Conservation (phyloP, 805 yeast genomes). For the Wickerhamiella siamensis region DNA sequence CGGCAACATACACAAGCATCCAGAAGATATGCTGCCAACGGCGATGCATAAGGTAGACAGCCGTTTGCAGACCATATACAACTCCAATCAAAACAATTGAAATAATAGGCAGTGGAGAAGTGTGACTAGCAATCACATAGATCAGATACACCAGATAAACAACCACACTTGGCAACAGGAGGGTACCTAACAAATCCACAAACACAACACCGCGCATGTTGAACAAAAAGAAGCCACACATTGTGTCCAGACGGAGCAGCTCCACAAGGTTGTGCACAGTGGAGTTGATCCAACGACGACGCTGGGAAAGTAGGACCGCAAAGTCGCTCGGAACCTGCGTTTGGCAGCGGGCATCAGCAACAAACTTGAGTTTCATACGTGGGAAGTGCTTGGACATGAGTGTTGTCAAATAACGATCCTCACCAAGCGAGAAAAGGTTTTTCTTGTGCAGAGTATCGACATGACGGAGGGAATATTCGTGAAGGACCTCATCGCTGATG, state of each 20-base stretch:
- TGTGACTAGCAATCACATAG: conserved; percentile 34
- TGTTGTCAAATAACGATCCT: conserved; percentile 44
- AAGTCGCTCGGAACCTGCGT: conserved; percentile 49
- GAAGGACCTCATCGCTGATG: conserved; percentile 46
- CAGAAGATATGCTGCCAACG: conserved; percentile 37
- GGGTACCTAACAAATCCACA: conserved; percentile 43
- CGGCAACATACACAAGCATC: conserved; percentile 42
- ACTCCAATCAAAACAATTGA: conserved; percentile 43
- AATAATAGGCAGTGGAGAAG: conserved; percentile 37
- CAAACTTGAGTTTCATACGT: conserved; percentile 38
- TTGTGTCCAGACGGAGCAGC: conserved; percentile 38
- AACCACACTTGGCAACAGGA: conserved; percentile 46
- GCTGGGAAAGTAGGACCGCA: conserved; percentile 82
- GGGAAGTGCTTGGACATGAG: conserved; percentile 46
- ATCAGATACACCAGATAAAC: conserved; percentile 39
- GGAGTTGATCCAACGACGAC: conserved; percentile 69
- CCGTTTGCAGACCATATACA: conserved; percentile 46
- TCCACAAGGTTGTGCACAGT: conserved; percentile 50
- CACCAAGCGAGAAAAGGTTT: conserved; percentile 47
- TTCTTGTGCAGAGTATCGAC: conserved; percentile 46
- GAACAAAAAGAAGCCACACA: conserved; percentile 49
- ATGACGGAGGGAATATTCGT: conserved; percentile 40
- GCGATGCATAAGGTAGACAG: conserved; percentile 34
- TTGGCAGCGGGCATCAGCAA: conserved; percentile 43
- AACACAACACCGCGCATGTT: conserved; percentile 46